These are phyloP conservation scores for Sarcomyxa edulis DNA, from an alignment of 768 basidiomycete genomes.

Conservation along the genomic window DNA sequence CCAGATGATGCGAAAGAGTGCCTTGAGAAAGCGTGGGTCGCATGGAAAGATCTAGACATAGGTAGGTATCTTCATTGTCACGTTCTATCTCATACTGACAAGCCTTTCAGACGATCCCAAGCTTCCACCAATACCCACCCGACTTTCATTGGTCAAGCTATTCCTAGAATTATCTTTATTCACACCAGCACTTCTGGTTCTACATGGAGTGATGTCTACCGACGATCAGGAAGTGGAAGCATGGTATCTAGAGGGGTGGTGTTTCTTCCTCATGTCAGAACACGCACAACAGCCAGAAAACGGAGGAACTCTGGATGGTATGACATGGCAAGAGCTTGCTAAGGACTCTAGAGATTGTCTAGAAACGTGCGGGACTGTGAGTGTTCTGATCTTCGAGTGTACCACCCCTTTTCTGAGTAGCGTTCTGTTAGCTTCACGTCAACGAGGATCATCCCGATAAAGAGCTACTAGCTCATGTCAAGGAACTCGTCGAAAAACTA, in stretches of 20 bases:
- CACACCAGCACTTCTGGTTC: constrained; percentile 65
- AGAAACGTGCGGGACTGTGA: constrained; percentile 75
- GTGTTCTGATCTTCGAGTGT: constrained; percentile 17
- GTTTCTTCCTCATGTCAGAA: constrained; percentile 80
- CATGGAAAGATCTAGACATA: constrained; percentile 65
- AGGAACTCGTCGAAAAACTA: constrained; percentile 66
- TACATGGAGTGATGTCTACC: constrained; percentile 72
- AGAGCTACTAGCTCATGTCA: constrained; percentile 69
- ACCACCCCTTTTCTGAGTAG: constrained; percentile 3
- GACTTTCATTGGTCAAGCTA: constrained; percentile 72
- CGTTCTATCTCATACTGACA: constrained; percentile 2
- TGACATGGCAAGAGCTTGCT: constrained; percentile 75
- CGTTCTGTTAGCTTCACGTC: constrained; percentile 58
- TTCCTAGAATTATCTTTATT: constrained; percentile 75
- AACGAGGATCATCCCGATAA: constrained; percentile 71
- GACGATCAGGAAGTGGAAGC: constrained; percentile 88
- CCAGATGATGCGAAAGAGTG: constrained; percentile 76
- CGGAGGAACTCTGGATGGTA: constrained; percentile 28
- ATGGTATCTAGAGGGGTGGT: constrained; percentile 95
- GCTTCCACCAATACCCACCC: constrained; percentile 66
- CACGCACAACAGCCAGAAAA: constrained; percentile 39
- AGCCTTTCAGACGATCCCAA: constrained; percentile 50
- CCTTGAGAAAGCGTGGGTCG: constrained; percentile 61
- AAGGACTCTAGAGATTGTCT: constrained; percentile 76
- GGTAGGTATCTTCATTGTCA: constrained; percentile 18